A percentile compares a stretch with the other conserved stretches of the same genome.
Conservation (phyloP, 192 early-diverging fungal species). For the Rhizophagus clarus region DNA sequence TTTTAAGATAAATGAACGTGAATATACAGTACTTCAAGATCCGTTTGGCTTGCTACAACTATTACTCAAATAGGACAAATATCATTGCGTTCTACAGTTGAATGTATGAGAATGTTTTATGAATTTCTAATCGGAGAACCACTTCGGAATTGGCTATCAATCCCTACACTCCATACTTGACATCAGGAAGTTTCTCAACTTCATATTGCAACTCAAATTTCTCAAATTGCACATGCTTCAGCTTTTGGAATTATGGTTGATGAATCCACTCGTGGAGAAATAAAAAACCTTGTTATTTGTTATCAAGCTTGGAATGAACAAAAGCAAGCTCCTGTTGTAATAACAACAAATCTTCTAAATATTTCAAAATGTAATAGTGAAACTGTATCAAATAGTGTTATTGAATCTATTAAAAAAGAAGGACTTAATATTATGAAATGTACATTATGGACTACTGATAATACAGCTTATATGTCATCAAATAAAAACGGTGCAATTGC, state of each 20-base stretch:
- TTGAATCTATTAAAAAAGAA: neutral
- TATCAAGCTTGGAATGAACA: neutral
- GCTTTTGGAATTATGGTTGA: neutral
- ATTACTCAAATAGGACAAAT: neutral
- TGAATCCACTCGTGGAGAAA: neutral
- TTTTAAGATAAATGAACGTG: neutral
- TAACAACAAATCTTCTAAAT: neutral
- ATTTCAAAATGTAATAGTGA: neutral
- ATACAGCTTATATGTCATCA: neutral
- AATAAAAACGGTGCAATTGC: neutral
- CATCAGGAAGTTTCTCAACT: conserved; percentile 2
- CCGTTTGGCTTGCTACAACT: too few relatives aligned
- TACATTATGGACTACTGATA: neutral
- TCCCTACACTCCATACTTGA: neutral
- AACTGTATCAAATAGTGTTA: neutral
- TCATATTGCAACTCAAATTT: neutral
- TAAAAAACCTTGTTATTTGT: neutral
- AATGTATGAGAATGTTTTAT: neutral
- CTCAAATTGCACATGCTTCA: neutral
- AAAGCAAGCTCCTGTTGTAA: neutral
- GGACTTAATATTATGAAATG: neutral
- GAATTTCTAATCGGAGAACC: neutral
- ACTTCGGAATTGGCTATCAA: neutral
- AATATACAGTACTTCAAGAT: neutral
- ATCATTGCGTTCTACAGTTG: neutral